Percentiles rank a stretch among this genome's conserved stretches.
phyloP scores from a whole-genome alignment of 495 filamentous ascomycete species.

The Penicillium robsamsonii region DNA sequence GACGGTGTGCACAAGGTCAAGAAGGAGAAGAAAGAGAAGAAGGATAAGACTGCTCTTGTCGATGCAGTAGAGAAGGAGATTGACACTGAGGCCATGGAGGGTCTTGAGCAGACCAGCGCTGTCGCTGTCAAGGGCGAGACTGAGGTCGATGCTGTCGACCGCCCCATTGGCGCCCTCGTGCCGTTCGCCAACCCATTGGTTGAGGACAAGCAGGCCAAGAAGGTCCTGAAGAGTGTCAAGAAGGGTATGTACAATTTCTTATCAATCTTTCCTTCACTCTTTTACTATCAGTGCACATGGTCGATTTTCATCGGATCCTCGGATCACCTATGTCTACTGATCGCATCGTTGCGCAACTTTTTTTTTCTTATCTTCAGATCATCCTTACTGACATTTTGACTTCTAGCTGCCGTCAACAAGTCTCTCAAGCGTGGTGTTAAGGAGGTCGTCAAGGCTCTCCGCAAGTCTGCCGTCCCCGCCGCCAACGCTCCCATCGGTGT shows the following conservation, averaged over 20 bases:
- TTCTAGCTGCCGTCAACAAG: slow-evolving; percentile 81
- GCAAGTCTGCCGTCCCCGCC: slow-evolving; percentile 68
- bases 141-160: slow-evolving; percentile 49
- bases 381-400: slow-evolving; percentile 19
- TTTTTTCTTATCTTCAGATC: slow-evolving; percentile 5
- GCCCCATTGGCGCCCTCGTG: slow-evolving; percentile 70
- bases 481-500: slow-evolving; percentile 50
- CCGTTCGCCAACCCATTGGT: slow-evolving; percentile 92
- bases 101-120: slow-evolving; percentile 48
- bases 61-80: slow-evolving; percentile 64
- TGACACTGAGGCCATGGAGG: slow-evolving; percentile 50
- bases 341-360: slow-evolving; percentile 7
- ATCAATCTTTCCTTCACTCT: background rate
- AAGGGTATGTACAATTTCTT: slow-evolving; percentile 61
- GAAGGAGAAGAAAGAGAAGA: slow-evolving; percentile 68
- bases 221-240: slow-evolving; percentile 88
- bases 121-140: slow-evolving; percentile 38
- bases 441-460: slow-evolving; percentile 95
- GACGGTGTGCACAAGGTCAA: slow-evolving; percentile 70
- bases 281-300: background rate
- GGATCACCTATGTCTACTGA: background rate
- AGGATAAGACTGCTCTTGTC: slow-evolving; percentile 59
- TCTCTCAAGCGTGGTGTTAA: slow-evolving; percentile 96
- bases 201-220: slow-evolving; percentile 88
- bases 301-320: slow-evolving; percentile 5